Base-by-base conservation (phyloP, 345 rosid species). In the Mercurialis annua region DNA sequence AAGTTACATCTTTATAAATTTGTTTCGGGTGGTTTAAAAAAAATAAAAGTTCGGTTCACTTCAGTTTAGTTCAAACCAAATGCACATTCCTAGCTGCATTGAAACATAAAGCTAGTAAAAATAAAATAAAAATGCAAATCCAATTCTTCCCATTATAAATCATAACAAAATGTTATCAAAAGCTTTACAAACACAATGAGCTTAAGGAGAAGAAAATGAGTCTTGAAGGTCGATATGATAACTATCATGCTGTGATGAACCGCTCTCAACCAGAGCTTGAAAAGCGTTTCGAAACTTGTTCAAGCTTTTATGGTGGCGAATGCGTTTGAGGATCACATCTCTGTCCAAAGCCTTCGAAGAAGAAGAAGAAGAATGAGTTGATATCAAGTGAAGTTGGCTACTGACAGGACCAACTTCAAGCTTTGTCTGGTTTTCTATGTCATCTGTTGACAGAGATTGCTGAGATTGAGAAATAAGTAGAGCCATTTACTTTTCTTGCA, bases 171-270 rank as follows among this genome's bases (percentile, higher is more conserved):
- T 23, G 10, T 15, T 16, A 8, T 29, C 56, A 21, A 23, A 0
- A 23, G n/a, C 6, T 23, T 3, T 10, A 43, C 5, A 6, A 24
- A 14, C 9, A 56, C 7, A 27, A 53, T 53, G 6, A 27, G 11
- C 64, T 77, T 69, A 81, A 12, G 85, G 82, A 38, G 71, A 75
- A 15, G 83, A 79, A 77, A 84, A 84, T 26, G 72, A 73, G 47
- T 84, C 84, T 4, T 59, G 70, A 20, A 67, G 78, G 48, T 83
- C 77, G 1, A 55, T 66, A 49, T 78, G 80, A 79, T 54, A 62
- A 42, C 18, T 24, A 0, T 26, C 54, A 26, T 54, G 64, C 38
- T 26, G 69, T 27, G 71, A 64, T 36, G 40, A 36, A 3, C 12
- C 8, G 44, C 11, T 40, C 1, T 14, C 44, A 3, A 62, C 59